Percentiles rank a stretch among this genome's conserved stretches.
phyloP scores from a whole-genome alignment of 2,329 filamentous ascomycete genomes.

The Alternaria sp. region DNA sequence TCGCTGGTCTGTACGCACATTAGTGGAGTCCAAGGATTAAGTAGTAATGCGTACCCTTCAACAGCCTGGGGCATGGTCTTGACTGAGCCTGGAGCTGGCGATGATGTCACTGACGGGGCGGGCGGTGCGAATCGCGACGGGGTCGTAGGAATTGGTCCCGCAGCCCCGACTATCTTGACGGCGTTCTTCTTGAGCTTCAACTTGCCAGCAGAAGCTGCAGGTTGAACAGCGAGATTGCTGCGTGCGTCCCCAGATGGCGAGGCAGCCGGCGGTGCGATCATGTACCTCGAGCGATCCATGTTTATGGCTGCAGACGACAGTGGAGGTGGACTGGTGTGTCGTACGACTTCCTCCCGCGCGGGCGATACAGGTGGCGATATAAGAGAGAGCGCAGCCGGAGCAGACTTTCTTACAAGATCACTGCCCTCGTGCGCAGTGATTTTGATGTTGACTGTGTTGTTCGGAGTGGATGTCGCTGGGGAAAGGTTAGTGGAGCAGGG shows the following conservation, averaged over 20 bases:
- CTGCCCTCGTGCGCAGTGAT: not conserved
- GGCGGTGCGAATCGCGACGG: not conserved
- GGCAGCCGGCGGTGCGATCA: constrained; percentile 9
- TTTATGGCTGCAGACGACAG: not conserved
- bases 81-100: constrained; percentile 8
- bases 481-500: constrained; percentile 1
- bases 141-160: constrained; percentile 4
- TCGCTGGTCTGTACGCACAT: constrained; percentile 4
- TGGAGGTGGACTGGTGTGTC: not conserved
- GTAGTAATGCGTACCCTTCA: constrained; percentile 20
- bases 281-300: constrained; percentile 22
- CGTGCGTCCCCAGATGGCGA: constrained; percentile 10
- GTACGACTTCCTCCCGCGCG: not conserved
- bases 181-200: constrained; percentile 39
- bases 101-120: not conserved
- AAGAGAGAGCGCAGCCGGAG: not conserved
- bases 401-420: not conserved
- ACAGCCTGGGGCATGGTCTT: constrained; percentile 6
- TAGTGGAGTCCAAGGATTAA: not conserved
- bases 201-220: constrained; percentile 15
- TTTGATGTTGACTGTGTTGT: constrained; percentile 6
- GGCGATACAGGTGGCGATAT: constrained; percentile 16
- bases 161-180: constrained; percentile 34
- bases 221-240: constrained; percentile 32
- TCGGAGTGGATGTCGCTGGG: constrained; percentile 2